These are phyloP conservation scores for Rhizopus microsporus DNA, from an alignment of 371 early-diverging fungal species.

Conservation along the genomic window DNA sequence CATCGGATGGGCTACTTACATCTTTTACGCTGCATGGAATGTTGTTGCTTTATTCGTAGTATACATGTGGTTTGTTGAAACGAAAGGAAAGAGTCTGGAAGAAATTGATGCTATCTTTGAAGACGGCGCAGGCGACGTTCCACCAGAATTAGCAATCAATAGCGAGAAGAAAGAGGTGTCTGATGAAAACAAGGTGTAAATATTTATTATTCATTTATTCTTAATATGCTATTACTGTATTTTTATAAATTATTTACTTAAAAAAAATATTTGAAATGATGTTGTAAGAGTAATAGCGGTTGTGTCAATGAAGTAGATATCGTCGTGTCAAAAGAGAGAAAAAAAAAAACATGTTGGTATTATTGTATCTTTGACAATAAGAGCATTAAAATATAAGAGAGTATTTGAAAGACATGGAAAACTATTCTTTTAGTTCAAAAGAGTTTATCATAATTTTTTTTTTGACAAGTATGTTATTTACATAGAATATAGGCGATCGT, in stretches of 20 bases:
- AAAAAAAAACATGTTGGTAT: too few species aligned
- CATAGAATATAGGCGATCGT: not conserved
- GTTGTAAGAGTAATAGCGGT: too few species aligned
- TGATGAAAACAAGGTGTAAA: slow-evolving; percentile 1
- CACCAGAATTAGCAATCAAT: slow-evolving; percentile 5
- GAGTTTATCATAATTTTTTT: too few species aligned
- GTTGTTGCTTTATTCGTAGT: slow-evolving; percentile 34
- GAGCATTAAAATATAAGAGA: too few species aligned
- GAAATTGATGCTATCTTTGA: slow-evolving; percentile 53
- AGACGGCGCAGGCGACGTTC: slow-evolving; percentile 15
- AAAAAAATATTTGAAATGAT: too few species aligned
- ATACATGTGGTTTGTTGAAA: slow-evolving; percentile 46
- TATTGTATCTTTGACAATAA: too few species aligned
- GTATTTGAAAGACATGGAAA: too few species aligned
- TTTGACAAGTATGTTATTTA: not conserved
- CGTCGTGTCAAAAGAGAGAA: too few species aligned
- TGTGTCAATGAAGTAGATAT: too few species aligned
- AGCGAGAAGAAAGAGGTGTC: not conserved
- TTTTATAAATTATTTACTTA: too few species aligned
- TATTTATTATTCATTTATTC: not conserved
- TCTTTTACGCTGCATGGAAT: slow-evolving; percentile 48
- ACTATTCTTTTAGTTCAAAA: too few species aligned
- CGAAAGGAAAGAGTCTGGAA: slow-evolving; percentile 53
- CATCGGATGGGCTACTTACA: slow-evolving; percentile 42
- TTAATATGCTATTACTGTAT: too few species aligned